A percentile compares a stretch with the other conserved stretches of the same genome.
Conservation (phyloP, 2,329 filamentous ascomycete genomes). For the Cladosporium sphaerospermum region DNA sequence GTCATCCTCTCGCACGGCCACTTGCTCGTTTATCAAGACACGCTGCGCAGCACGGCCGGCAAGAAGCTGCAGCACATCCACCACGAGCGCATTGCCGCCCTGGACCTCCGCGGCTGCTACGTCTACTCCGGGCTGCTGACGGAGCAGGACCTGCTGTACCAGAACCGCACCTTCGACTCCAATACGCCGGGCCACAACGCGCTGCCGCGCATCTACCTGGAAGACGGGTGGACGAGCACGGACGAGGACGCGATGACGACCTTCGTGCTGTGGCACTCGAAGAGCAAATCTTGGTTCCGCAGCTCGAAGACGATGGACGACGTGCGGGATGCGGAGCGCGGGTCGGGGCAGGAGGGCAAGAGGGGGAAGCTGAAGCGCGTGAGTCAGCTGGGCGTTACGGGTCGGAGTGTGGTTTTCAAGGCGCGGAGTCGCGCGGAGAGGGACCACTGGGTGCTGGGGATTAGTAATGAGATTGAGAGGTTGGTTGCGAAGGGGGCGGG, state of each 20-base stretch:
- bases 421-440: conserved; percentile 58
- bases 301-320: conserved; percentile 29
- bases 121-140: conserved; percentile 60
- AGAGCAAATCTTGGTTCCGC: conserved; percentile 51
- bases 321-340: conserved; percentile 15
- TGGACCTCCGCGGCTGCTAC: conserved; percentile 59
- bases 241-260: conserved; percentile 62
- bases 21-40: conserved; percentile 57
- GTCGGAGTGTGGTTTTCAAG: conserved; percentile 60
- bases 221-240: conserved; percentile 55
- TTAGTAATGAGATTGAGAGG: conserved; percentile 61
- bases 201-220: conserved; percentile 54
- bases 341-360: conserved; percentile 5
- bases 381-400: conserved; percentile 54
- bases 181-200: conserved; percentile 55
- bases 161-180: conserved; percentile 58
- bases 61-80: conserved; percentile 54
- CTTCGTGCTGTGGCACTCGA: conserved; percentile 61
- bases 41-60: conserved; percentile 50
- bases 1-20: conserved; percentile 57
- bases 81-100: conserved; percentile 52
- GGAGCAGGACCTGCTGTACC: conserved; percentile 56
- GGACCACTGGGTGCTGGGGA: conserved; percentile 62
- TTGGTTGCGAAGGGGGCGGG: conserved; percentile 44
- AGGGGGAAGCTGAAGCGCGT: conserved; percentile 49